Evolutionary conservation across 768 basidiomycete genomes (phyloP).

Genomic region (Hygrophoropsis aurantiaca): DNA sequence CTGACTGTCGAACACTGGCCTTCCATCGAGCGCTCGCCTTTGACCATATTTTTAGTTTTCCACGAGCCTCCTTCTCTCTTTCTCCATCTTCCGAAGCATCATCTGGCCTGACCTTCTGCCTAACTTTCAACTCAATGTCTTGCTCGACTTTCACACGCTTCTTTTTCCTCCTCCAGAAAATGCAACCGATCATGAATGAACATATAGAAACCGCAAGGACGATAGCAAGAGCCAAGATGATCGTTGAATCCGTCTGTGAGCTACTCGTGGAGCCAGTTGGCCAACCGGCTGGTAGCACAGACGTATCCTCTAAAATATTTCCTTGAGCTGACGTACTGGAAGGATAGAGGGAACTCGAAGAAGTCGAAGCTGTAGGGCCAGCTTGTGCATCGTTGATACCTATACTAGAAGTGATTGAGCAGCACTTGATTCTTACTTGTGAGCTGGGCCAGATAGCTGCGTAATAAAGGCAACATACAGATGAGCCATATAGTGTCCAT

Average conservation of each 20-base stretch:
- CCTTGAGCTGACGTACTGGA: slow-evolving; percentile 15
- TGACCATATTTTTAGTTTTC: slow-evolving; percentile 61
- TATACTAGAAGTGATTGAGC: slow-evolving; percentile 3
- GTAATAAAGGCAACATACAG: slow-evolving; percentile 40
- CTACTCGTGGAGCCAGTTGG: slow-evolving; percentile 14
- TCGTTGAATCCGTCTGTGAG: slow-evolving; percentile 37
- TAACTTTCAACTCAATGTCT: slow-evolving; percentile 55
- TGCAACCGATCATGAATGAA: slow-evolving; percentile 57
- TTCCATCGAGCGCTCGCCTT: slow-evolving; percentile 70
- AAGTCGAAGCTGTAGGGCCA: not conserved
- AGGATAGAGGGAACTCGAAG: slow-evolving; percentile 11
- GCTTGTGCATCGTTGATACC: slow-evolving; percentile 5
- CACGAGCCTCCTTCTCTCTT: slow-evolving; percentile 45
- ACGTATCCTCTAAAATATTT: slow-evolving; percentile 19
- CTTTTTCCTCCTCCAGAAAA: slow-evolving; percentile 54
- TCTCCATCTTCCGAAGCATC: slow-evolving; percentile 28
- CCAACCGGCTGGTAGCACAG: slow-evolving; percentile 58
- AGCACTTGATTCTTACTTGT: slow-evolving; percentile 14
- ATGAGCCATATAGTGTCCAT: slow-evolving; percentile 74
- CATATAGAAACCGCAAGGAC: slow-evolving; percentile 62
- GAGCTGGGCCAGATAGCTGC: not conserved
- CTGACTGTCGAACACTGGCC: slow-evolving; percentile 58
- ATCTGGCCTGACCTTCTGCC: slow-evolving; percentile 21
- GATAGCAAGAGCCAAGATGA: slow-evolving; percentile 59
- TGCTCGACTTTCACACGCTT: slow-evolving; percentile 28